Evolutionary conservation across 345 rosid species (phyloP), one percentile per base, ranked within the genome.

Genomic region (Aegle marmelos): DNA sequence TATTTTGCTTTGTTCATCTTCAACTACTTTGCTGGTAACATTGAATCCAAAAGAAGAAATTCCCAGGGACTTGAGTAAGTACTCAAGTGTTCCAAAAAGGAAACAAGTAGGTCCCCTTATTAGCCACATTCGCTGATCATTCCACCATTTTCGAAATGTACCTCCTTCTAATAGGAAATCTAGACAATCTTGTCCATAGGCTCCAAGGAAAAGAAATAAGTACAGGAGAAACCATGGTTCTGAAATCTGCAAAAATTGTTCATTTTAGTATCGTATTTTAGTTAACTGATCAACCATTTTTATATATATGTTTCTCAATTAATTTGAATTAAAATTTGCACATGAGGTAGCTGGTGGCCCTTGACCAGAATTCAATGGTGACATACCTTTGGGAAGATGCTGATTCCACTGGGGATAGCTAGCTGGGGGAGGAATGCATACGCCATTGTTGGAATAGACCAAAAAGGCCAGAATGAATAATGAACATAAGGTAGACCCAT

Each of bases 401-500:
- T 75, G 57, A 87, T 77, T 25, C 86, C 82, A 24, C 79, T 76
- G 72, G 91, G 60, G 63, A 90, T 86, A 48, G 92, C 90, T 2
- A 94, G 77, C 62, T 88, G 98, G 8, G 98, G 98, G 61, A 93
- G 74, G 54, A 90, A 74, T n/a, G 88, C 88, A 74, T 93, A 93
- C 0, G 79, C 7, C 19, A 70, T 72, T 9, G 86, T 30, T 25
- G 98, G 93, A 50, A 91, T 74, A 1, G 84, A 54, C 88, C 86
- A 90, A 19, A 79, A 19, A 14, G 93, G 48, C 98, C 94, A 89
- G 37, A 84, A 81, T 41, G 89, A 81, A n/a, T 56, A 78, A 11
- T 87, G 83, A 24, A 84, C 33, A 76, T 89, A 93, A 5, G 75
- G 48, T 0, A 91, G 31, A 25, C 87, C 82, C 85, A 65, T 79